Conservation (phyloP, 305 asterid species). For the Andrographis paniculata region DNA sequence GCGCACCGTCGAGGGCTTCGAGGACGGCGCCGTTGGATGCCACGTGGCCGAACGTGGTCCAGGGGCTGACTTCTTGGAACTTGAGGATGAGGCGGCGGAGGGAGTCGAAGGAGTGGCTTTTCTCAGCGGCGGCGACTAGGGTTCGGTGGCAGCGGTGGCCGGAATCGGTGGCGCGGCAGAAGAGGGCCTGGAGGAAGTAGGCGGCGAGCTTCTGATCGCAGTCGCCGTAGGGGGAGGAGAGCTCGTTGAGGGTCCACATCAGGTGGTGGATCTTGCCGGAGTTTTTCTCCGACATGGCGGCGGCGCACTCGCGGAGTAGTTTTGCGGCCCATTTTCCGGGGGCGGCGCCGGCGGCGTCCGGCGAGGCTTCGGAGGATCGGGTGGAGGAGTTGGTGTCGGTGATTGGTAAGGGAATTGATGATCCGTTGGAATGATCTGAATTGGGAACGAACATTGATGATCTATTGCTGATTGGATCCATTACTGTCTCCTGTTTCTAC, state of each 20-base stretch:
- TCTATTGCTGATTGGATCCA: too few species aligned
- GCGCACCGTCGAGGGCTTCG: slow-evolving; percentile 70
- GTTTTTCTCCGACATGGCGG: slow-evolving; percentile 57
- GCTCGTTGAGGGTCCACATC: slow-evolving; percentile 89
- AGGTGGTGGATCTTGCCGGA: slow-evolving; percentile 64
- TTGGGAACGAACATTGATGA: slow-evolving; percentile 13
- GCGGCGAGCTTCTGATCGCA: slow-evolving; percentile 69
- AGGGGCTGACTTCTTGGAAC: slow-evolving; percentile 90
- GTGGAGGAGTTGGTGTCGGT: slow-evolving; percentile 8
- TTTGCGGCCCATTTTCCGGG: slow-evolving; percentile 55
- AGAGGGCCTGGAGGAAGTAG: slow-evolving; percentile 77
- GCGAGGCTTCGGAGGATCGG: slow-evolving; percentile 18
- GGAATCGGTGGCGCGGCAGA: slow-evolving; percentile 61
- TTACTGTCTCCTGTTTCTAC: slow-evolving; percentile 20
- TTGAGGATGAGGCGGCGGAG: slow-evolving; percentile 44
- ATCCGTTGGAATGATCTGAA: too few species aligned
- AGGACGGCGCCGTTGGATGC: slow-evolving; percentile 81
- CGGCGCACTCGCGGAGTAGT: slow-evolving; percentile 64
- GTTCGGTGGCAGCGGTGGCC: slow-evolving; percentile 59
- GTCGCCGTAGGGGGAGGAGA: slow-evolving; percentile 91
- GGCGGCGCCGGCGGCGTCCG: slow-evolving; percentile 17
- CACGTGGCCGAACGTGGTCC: slow-evolving; percentile 93
- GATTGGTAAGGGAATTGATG: slow-evolving; percentile 16
- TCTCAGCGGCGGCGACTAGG: slow-evolving; percentile 51
- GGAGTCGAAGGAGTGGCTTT: slow-evolving; percentile 56